These are phyloP conservation scores for Glaciozyma antarctica DNA, from an alignment of 768 basidiomycete species.

Conservation along the genomic window DNA sequence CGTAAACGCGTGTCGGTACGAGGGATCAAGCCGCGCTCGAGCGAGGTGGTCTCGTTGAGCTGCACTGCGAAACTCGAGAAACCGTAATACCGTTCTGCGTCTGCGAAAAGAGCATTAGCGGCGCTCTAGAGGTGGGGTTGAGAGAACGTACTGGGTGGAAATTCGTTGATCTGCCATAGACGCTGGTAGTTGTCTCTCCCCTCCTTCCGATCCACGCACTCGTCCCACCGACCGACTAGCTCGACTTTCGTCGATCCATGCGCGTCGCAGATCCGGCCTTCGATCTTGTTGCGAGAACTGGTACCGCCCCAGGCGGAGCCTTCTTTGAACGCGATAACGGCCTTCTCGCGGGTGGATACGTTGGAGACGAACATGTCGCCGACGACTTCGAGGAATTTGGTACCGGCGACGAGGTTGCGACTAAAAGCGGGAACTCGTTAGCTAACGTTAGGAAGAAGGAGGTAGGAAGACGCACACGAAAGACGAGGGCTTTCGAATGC, in stretches of 20 bases:
- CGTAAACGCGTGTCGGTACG: slow-evolving; percentile 87
- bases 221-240: slow-evolving; percentile 90
- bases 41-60: slow-evolving; percentile 57
- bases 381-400: slow-evolving; percentile 33
- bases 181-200: slow-evolving; percentile 53
- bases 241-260: slow-evolving; percentile 63
- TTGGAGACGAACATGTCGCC: slow-evolving; percentile 30
- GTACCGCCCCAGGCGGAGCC: slow-evolving; percentile 69
- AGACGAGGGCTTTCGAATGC: slow-evolving; percentile 20
- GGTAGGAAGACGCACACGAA: slow-evolving; percentile 21
- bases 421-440: neutral
- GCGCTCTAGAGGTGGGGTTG: slow-evolving; percentile 41
- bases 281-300: slow-evolving; percentile 75
- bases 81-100: slow-evolving; percentile 65
- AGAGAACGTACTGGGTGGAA: slow-evolving; percentile 33
- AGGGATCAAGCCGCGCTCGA: slow-evolving; percentile 45
- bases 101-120: slow-evolving; percentile 37
- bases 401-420: slow-evolving; percentile 33
- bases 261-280: slow-evolving; percentile 64
- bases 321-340: slow-evolving; percentile 84
- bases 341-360: slow-evolving; percentile 61
- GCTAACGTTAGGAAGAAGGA: neutral
- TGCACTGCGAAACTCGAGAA: slow-evolving; percentile 85
- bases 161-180: slow-evolving; percentile 45
- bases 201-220: slow-evolving; percentile 51